Conservation (phyloP, 805 yeast genomes). For the Pichia paraexigua region DNA sequence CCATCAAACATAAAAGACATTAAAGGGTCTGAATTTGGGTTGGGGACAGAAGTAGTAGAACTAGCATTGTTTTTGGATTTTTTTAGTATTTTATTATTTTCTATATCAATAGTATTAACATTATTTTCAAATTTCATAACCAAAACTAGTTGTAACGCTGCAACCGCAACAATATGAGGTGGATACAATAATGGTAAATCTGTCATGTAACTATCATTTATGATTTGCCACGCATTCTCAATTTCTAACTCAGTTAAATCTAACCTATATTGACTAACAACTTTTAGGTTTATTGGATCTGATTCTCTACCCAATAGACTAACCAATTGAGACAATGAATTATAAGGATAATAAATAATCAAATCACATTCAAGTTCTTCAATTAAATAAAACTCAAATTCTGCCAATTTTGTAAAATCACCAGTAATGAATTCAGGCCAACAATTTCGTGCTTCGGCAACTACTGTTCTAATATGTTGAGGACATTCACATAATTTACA, state of each 20-base stretch:
- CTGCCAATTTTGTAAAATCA: constrained; percentile 86
- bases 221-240: constrained; percentile 82
- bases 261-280: constrained; percentile 5
- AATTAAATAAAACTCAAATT: constrained; percentile 87
- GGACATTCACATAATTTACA: constrained; percentile 96
- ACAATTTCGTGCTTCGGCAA: constrained; percentile 74
- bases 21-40: neutral
- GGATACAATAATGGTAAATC: constrained; percentile 78
- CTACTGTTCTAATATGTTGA: constrained; percentile 78
- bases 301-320: constrained; percentile 21
- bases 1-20: neutral
- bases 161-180: constrained; percentile 81
- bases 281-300: neutral
- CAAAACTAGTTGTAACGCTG: constrained; percentile 68
- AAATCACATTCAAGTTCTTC: constrained; percentile 76
- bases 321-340: constrained; percentile 48
- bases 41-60: neutral
- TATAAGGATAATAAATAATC: constrained; percentile 71
- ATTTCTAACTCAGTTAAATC: constrained; percentile 54
- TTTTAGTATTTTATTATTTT: neutral
- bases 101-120: neutral
- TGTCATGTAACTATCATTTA: constrained; percentile 84
- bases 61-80: neutral
- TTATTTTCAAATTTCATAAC: neutral
- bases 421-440: constrained; percentile 96